Conservation (phyloP, 331 rosid genomes). For the Telfairia occidentalis region DNA sequence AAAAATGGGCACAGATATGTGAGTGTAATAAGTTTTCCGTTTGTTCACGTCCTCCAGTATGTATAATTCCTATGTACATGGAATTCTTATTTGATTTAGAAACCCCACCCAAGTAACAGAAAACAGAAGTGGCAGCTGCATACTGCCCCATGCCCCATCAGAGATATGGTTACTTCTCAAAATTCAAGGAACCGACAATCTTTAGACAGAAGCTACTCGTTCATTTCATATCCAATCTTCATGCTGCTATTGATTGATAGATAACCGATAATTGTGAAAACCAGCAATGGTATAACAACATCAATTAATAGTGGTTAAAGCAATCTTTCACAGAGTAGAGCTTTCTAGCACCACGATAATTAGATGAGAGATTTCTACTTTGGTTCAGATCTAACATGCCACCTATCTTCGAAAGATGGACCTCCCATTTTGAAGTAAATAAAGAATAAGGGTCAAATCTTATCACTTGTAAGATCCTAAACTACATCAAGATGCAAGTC, state of each 20-base stretch:
- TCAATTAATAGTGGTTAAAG: too few species aligned
- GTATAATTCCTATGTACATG: too few species aligned
- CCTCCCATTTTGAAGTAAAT: background rate
- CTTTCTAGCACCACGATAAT: background rate
- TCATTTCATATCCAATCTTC: background rate
- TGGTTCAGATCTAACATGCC: background rate
- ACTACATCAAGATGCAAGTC: background rate
- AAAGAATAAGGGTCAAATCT: background rate
- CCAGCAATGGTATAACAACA: background rate
- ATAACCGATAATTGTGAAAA: background rate
- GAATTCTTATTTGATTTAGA: too few species aligned
- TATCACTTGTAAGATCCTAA: background rate
- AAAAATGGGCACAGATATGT: background rate
- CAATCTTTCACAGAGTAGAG: background rate
- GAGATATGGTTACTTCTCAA: background rate
- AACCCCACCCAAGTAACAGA: background rate
- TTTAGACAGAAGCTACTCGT: background rate
- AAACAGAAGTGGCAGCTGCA: background rate
- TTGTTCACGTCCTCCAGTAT: too few species aligned
- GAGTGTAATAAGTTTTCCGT: background rate
- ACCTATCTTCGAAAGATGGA: background rate
- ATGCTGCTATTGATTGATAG: background rate
- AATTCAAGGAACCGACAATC: background rate
- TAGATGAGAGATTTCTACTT: background rate
- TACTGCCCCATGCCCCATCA: background rate